Evolutionary conservation across 192 early-diverging fungal genomes (phyloP).

Genomic region (Coemansia sp.): DNA sequence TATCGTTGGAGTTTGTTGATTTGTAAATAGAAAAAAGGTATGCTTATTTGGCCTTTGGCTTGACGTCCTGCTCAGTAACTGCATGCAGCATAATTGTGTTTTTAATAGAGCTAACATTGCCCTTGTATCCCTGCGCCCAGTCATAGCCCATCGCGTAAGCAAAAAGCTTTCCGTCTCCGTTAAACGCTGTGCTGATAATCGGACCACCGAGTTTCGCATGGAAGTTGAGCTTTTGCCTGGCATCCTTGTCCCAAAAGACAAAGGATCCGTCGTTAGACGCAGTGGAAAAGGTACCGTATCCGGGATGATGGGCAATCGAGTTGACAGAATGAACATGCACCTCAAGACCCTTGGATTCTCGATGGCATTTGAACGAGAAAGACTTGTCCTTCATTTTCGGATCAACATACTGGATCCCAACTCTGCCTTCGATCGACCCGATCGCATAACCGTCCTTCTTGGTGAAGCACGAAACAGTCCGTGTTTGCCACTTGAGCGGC

Average conservation of each 20-base stretch:
- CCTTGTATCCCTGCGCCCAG: slow-evolving; percentile 80
- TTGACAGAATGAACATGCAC: slow-evolving; percentile 64
- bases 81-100: slow-evolving; percentile 82
- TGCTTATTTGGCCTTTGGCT: slow-evolving; percentile 63
- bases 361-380: slow-evolving; percentile 95
- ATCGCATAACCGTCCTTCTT: slow-evolving; percentile 81
- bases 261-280: slow-evolving; percentile 84
- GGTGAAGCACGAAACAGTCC: slow-evolving; percentile 79
- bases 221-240: slow-evolving; percentile 79
- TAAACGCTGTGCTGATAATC: slow-evolving; percentile 78
- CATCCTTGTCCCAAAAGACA: slow-evolving; percentile 95
- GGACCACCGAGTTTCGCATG: slow-evolving; percentile 66
- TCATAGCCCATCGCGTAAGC: slow-evolving; percentile 91
- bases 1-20: too few relatives aligned
- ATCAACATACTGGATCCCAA: slow-evolving; percentile 90
- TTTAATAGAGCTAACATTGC: slow-evolving; percentile 59
- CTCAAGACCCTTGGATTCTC: slow-evolving; percentile 70
- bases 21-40: slow-evolving; percentile 7
- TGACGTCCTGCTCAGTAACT: slow-evolving; percentile 77
- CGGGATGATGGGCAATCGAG: slow-evolving; percentile 46
- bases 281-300: slow-evolving; percentile 87
- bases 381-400: slow-evolving; percentile 62
- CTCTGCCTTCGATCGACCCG: slow-evolving; percentile 92
- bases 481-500: slow-evolving; percentile 63
- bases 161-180: slow-evolving; percentile 82